Evolutionary conservation across 345 rosid species (phyloP).

Genomic region (Camelina sativa): DNA sequence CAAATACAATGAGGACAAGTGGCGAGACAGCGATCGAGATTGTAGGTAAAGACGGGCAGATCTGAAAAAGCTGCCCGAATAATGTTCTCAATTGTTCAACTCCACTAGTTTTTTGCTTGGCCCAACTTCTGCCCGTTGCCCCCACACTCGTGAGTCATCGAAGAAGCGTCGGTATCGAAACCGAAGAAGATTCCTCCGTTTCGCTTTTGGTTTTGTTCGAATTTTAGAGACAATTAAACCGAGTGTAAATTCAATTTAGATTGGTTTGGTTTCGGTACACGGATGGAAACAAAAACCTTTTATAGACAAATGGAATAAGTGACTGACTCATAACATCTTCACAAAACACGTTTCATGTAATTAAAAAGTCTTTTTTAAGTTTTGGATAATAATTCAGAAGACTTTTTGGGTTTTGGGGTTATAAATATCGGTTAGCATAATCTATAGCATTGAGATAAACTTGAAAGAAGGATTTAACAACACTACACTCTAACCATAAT

Average conservation of each 20-base stretch:
- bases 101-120: slow-evolving; percentile 30
- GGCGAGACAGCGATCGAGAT: slow-evolving; percentile 29
- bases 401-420: too few species aligned
- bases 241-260: neutral
- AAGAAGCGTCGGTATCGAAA: slow-evolving; percentile 31
- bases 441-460: too few species aligned
- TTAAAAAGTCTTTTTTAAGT: too few species aligned
- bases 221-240: slow-evolving; percentile 28
- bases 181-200: slow-evolving; percentile 17
- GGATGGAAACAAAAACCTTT: neutral
- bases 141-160: slow-evolving; percentile 30
- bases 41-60: slow-evolving; percentile 39
- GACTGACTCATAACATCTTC: neutral
- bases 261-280: slow-evolving; percentile 9
- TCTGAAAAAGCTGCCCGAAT: slow-evolving; percentile 45
- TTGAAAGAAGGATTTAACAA: too few species aligned
- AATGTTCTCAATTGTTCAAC: slow-evolving; percentile 10
- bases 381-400: too few species aligned
- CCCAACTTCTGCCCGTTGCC: slow-evolving; percentile 43
- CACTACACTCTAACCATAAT: too few species aligned
- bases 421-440: too few species aligned
- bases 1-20: slow-evolving; percentile 35
- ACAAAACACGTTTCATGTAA: too few species aligned
- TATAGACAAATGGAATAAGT: too few species aligned
- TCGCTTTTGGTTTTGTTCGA: slow-evolving; percentile 23